Evolutionary conservation across 1,284 basidiomycete genomes (phyloP).

Genomic region (Leccinum solheimii): DNA sequence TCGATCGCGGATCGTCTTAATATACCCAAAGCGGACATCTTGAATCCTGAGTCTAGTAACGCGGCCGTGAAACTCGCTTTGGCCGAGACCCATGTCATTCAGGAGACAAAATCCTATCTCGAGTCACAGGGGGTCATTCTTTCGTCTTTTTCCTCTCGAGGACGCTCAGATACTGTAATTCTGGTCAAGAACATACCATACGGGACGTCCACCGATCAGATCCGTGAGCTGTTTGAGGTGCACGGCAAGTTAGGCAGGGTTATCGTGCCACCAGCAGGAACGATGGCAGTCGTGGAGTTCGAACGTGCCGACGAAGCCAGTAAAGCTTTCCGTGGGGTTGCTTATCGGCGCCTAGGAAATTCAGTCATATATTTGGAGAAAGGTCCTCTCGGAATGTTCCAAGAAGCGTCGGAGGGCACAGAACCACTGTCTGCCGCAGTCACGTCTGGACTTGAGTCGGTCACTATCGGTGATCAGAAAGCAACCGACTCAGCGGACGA

Average conservation of each 20-base stretch:
- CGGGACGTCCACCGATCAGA: conserved; percentile 75
- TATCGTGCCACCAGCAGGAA: conserved; percentile 90
- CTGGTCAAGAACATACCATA: conserved; percentile 98
- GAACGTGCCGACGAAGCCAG: conserved; percentile 67
- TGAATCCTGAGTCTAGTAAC: conserved; percentile 75
- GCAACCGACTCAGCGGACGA: conserved; percentile 35
- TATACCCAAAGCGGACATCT: conserved; percentile 83
- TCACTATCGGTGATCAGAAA: conserved; percentile 45
- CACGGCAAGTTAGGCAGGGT: conserved; percentile 79
- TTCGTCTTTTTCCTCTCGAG: conserved; percentile 54
- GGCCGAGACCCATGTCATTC: conserved; percentile 94
- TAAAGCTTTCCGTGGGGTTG: conserved; percentile 79
- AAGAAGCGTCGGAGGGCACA: conserved; percentile 34
- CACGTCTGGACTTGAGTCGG: conserved; percentile 39
- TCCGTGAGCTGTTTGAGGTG: conserved; percentile 77
- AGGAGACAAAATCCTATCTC: conserved; percentile 91
- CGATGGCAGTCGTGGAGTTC: conserved; percentile 92
- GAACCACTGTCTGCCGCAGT: not conserved
- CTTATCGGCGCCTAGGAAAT: conserved; percentile 88
- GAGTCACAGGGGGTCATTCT: conserved; percentile 72
- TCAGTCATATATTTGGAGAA: conserved; percentile 93
- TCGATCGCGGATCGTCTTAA: conserved; percentile 83
- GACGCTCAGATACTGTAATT: conserved; percentile 78
- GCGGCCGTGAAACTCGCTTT: conserved; percentile 93
- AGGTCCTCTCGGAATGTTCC: conserved; percentile 83